Evolutionary conservation across 2,329 filamentous ascomycete species (phyloP).

Genomic region (Ceratocystis smalleyi): DNA sequence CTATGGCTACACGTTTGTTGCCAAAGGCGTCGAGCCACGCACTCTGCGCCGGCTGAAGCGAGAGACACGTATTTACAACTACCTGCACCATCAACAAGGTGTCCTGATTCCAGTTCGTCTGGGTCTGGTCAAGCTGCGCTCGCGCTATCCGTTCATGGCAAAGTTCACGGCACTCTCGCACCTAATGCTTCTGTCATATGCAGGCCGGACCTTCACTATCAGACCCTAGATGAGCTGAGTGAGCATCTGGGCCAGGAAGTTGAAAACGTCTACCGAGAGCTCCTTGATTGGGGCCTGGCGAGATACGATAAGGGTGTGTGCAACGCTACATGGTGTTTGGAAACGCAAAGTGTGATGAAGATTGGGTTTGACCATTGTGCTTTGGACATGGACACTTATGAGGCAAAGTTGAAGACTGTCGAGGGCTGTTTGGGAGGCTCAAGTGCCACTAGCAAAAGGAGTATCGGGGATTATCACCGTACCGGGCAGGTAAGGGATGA

Average conservation of each 20-base stretch:
- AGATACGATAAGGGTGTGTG: neutral
- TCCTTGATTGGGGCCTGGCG: neutral
- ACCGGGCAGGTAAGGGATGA: too few species aligned
- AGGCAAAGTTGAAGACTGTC: too few species aligned
- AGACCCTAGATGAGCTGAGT: neutral
- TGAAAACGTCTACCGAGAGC: neutral
- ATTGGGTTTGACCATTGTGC: neutral
- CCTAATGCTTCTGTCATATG: neutral
- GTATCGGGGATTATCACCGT: too few species aligned
- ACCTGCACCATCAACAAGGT: neutral
- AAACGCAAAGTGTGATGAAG: neutral
- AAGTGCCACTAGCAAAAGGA: too few species aligned
- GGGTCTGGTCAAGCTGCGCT: neutral
- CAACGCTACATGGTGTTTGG: neutral
- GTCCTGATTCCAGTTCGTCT: neutral
- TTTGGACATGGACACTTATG: too few species aligned
- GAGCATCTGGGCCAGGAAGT: neutral
- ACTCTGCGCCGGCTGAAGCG: neutral
- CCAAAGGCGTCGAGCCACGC: neutral
- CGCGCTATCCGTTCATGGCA: neutral
- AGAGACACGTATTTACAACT: neutral
- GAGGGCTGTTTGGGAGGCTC: too few species aligned
- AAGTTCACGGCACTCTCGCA: neutral
- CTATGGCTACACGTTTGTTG: neutral
- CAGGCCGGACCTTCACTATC: constrained; percentile 22